Evolutionary conservation across 2,329 filamentous ascomycete species (phyloP).

Genomic region (Lecanicillium sp.): DNA sequence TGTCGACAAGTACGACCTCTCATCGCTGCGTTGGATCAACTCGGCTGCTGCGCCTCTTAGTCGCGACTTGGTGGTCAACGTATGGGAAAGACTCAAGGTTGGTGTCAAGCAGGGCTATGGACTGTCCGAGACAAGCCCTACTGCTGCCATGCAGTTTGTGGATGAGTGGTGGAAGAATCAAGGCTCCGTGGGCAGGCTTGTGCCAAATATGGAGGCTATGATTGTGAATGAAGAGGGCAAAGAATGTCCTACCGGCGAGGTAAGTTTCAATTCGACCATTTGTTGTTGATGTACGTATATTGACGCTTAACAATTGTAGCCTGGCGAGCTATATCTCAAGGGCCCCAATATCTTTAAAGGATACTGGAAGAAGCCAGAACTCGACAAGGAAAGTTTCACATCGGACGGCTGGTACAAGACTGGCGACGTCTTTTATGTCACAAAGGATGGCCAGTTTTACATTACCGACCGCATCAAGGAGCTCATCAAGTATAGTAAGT

Average conservation of each 20-base stretch:
- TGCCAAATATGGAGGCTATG: constrained; percentile 74
- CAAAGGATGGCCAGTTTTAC: constrained; percentile 72
- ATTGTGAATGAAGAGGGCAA: constrained; percentile 59
- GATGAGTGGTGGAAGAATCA: constrained; percentile 68
- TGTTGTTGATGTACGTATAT: neutral
- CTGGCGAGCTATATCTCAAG: constrained; percentile 67
- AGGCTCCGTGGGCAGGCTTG: constrained; percentile 68
- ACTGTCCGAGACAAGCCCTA: constrained; percentile 77
- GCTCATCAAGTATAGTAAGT: constrained; percentile 46
- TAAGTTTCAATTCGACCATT: constrained; percentile 12
- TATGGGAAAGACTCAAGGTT: constrained; percentile 65
- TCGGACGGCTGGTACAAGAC: constrained; percentile 77
- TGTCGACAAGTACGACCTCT: constrained; percentile 74
- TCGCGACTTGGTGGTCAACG: constrained; percentile 65
- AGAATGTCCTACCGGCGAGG: constrained; percentile 46
- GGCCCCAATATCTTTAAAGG: constrained; percentile 76
- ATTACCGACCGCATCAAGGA: constrained; percentile 82
- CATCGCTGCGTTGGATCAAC: constrained; percentile 72
- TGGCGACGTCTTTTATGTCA: constrained; percentile 75
- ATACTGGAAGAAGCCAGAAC: constrained; percentile 66
- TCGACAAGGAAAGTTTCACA: constrained; percentile 63
- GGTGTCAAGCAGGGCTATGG: constrained; percentile 92
- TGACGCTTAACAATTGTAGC: constrained; percentile 10
- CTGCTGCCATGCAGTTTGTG: constrained; percentile 65
- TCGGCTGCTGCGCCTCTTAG: constrained; percentile 82